These are phyloP conservation scores for Fusarium oligoseptatum DNA, from an alignment of 2,329 filamentous ascomycete genomes.

Conservation along the genomic window DNA sequence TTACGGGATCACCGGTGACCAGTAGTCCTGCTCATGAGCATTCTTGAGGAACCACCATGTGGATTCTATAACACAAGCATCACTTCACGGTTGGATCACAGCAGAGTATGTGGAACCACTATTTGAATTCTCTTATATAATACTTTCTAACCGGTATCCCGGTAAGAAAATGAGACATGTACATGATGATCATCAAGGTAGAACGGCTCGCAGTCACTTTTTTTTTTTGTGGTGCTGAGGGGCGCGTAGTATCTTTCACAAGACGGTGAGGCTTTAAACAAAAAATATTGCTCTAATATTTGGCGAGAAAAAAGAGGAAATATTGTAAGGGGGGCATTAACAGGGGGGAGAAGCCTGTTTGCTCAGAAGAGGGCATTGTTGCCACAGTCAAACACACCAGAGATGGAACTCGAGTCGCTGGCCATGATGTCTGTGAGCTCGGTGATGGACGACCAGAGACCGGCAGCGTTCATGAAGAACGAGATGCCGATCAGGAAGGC, in stretches of 20 bases:
- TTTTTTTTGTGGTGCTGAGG: conserved; percentile 5
- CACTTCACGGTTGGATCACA: conserved; percentile 26
- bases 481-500: conserved; percentile 49
- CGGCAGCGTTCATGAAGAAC: conserved; percentile 53
- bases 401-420: conserved; percentile 43
- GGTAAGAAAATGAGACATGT: conserved; percentile 39
- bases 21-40: conserved; percentile 6
- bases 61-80: conserved; percentile 15
- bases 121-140: conserved; percentile 49
- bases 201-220: conserved; percentile 30
- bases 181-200: conserved; percentile 33
- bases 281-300: conserved; percentile 26
- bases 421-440: conserved; percentile 50
- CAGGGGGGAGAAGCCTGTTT: conserved; percentile 26
- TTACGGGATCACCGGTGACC: conserved; percentile 37
- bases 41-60: conserved; percentile 14
- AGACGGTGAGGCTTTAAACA: conserved; percentile 13
- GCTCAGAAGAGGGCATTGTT: conserved; percentile 52
- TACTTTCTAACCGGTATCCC: conserved; percentile 33
- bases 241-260: conserved; percentile 32
- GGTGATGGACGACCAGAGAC: conserved; percentile 52
- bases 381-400: conserved; percentile 52
- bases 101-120: conserved; percentile 38
- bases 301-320: conserved; percentile 22
- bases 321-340: conserved; percentile 21